Evolutionary conservation across 1,284 basidiomycete species (phyloP), one percentile per base, ranked within the genome.

Genomic region (Apiotrichum gracile): DNA sequence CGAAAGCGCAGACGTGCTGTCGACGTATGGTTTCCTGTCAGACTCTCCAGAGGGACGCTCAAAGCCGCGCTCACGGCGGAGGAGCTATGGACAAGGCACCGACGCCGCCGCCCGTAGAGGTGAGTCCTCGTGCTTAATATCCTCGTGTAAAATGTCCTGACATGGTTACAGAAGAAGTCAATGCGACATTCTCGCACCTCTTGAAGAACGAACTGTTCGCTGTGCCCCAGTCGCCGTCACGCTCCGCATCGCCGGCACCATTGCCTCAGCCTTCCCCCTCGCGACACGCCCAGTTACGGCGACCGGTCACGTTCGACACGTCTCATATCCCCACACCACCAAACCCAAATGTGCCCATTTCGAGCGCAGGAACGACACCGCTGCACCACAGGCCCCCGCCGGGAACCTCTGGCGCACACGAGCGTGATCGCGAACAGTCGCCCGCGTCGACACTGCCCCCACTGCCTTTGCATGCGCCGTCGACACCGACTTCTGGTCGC

Each of bases 161-260:
- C n/a, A 8, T 4, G 37, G 40, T 14, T 12, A 9, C 64, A 78
- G 78, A 79, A 49, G 78, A 80, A 64, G 77, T 79, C 10, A 78
- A 80, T 60, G 70, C 75, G 49, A 78, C 79, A 0, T 82, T 80
- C 64, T 76, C 77, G 19, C 72, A 77, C 21, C 63, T 81, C 3
- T 74, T 82, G 16, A 78, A 77, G 41, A 74, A 73, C 38, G 80
- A 82, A 58, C 73, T 82, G 10, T 79, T 81, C 59, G 75, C 78
- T 7, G 61, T 61, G 1, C 45, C 61, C 19, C 47, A 49, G 16
- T 57, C 65, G 16, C 61, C 58, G 33, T 61, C 59, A 9, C 61
- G 45, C 37, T 62, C 56, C 13, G 48, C 41, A 21, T 64, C 66
- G 19, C 65, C 61, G 60, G 27, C 52, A 52, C 5, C 55, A 35